Evolutionary conservation across 495 filamentous ascomycete genomes (phyloP).

Genomic region (Neurospora sp.): DNA sequence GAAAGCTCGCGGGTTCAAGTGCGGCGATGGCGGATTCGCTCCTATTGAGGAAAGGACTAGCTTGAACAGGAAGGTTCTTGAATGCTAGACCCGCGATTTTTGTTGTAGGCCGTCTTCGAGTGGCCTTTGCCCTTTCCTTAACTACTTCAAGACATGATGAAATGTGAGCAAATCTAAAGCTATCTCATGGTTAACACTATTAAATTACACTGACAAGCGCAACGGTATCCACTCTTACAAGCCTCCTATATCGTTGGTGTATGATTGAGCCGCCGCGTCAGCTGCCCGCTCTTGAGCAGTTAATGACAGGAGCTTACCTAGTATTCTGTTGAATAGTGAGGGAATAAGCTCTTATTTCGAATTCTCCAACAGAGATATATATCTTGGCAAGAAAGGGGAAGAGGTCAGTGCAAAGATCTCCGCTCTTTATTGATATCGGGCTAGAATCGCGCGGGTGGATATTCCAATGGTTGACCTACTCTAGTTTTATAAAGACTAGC

Average conservation of each 20-base stretch:
- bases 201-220: neutral
- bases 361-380: no score
- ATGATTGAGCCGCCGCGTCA: no score
- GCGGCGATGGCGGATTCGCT: slow-evolving; percentile 49
- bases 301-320: no score
- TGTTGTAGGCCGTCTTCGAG: no score
- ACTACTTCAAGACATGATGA: neutral
- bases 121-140: no score
- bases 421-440: neutral
- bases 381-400: no score
- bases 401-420: no score
- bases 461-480: neutral
- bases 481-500: no score
- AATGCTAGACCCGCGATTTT: neutral
- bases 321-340: no score
- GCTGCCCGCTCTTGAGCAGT: no score
- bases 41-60: slow-evolving; percentile 34
- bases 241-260: no score
- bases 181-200: neutral
- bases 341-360: no score
- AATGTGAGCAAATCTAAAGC: neutral
- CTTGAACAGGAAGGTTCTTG: neutral
- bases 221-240: neutral
- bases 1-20: slow-evolving; percentile 53
- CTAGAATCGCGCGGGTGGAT: neutral